Evolutionary conservation across 2,329 filamentous ascomycete species (phyloP).

Genomic region (Phoma sp.): DNA sequence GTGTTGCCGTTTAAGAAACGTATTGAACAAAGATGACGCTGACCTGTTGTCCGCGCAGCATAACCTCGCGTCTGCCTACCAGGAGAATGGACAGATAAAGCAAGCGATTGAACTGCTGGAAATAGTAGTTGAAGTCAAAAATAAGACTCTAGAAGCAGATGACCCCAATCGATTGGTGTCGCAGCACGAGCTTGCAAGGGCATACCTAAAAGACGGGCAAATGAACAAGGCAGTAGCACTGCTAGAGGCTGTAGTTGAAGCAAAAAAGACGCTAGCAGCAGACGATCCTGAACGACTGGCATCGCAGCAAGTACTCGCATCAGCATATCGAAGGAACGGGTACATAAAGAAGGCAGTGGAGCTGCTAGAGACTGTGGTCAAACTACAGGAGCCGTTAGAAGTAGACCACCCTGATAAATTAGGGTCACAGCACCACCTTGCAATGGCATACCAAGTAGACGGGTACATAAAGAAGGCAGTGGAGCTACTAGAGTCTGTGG

Average conservation of each 20-base stretch:
- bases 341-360: constrained; percentile 14
- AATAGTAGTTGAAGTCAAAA: too few relatives aligned
- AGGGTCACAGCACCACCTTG: constrained; percentile 11
- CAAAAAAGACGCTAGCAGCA: background rate
- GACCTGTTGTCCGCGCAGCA: too few relatives aligned
- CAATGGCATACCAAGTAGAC: constrained; percentile 9
- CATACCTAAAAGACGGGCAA: constrained; percentile 8
- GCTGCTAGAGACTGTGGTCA: constrained; percentile 4
- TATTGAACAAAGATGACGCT: background rate
- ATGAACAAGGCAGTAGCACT: constrained; percentile 13
- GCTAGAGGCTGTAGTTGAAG: background rate
- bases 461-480: constrained; percentile 16
- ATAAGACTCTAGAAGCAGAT: background rate
- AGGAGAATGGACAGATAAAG: too few relatives aligned
- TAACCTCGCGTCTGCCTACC: too few relatives aligned
- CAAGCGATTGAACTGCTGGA: too few relatives aligned
- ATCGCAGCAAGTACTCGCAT: constrained; percentile 14
- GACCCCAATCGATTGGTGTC: constrained; percentile 1
- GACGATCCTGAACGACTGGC: background rate
- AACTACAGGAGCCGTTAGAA: background rate
- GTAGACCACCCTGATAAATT: background rate
- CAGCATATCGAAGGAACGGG: constrained; percentile 4
- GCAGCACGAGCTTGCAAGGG: constrained; percentile 14
- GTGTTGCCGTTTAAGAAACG: constrained; percentile 1
- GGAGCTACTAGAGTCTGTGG: constrained; percentile 4